A percentile compares a stretch with the other conserved stretches of the same genome.
phyloP scores from a whole-genome alignment of 306 rosid species.

The Vigna reflexopilosa region DNA sequence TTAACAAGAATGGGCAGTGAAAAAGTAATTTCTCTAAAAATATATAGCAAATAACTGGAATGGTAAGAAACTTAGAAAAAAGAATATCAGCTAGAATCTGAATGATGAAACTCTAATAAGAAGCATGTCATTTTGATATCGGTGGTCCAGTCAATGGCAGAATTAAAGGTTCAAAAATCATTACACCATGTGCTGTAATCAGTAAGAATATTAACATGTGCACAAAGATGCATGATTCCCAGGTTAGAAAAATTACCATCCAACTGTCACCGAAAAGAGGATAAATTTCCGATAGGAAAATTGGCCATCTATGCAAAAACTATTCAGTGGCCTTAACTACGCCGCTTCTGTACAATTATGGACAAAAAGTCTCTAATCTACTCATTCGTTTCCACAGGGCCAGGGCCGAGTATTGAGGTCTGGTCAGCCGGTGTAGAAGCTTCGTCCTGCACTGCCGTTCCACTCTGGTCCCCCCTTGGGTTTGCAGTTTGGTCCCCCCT shows the following conservation, averaged over 20 bases:
- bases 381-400: conserved; percentile 38
- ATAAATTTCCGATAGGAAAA: conserved; percentile 36
- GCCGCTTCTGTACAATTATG: conserved; percentile 45
- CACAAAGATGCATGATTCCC: conserved; percentile 24
- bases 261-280: conserved; percentile 7
- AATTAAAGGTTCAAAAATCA: neutral
- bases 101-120: conserved; percentile 1
- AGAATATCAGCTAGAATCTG: neutral
- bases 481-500: conserved; percentile 45
- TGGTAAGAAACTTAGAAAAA: neutral
- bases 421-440: neutral
- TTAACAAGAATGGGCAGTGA: neutral
- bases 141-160: neutral
- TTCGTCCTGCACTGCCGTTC: neutral
- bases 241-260: conserved; percentile 9
- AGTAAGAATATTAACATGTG: conserved; percentile 34
- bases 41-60: neutral
- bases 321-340: conserved; percentile 24
- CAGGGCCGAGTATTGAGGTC: neutral
- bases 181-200: conserved; percentile 22
- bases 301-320: conserved; percentile 16
- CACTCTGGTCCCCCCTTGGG: neutral
- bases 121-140: conserved; percentile 15
- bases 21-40: neutral
- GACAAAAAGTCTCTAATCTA: conserved; percentile 37